These are phyloP conservation scores for Diaporthe amygdali DNA, from an alignment of 2,329 filamentous ascomycete species.

Conservation along the genomic window DNA sequence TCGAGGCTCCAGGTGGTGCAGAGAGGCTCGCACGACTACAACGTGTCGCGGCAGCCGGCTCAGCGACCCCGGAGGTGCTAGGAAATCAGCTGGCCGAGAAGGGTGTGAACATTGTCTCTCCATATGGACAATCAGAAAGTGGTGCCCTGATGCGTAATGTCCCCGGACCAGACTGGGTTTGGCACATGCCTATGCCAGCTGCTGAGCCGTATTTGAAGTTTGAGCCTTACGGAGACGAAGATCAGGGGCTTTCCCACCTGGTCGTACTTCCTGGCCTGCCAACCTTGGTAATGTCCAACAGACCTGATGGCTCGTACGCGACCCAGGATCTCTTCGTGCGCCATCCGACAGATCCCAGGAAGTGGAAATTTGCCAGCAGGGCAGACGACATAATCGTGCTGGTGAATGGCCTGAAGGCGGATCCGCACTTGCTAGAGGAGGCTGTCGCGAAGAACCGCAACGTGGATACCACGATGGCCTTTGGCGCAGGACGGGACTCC, in stretches of 20 bases:
- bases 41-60: neutral
- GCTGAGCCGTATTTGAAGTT: neutral
- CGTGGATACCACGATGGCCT: neutral
- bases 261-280: neutral
- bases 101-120: neutral
- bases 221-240: constrained; percentile 7
- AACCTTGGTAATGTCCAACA: neutral
- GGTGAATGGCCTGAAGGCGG: constrained; percentile 43
- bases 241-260: neutral
- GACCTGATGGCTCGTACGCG: constrained; percentile 13
- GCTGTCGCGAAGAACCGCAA: neutral
- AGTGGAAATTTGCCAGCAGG: constrained; percentile 44
- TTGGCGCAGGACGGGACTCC: constrained; percentile 8
- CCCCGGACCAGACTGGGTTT: neutral
- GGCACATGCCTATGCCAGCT: neutral
- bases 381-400: constrained; percentile 44
- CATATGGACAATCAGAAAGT: constrained; percentile 11
- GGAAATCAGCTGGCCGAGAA: neutral
- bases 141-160: neutral
- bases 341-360: constrained; percentile 40
- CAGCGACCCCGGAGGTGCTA: constrained; percentile 3
- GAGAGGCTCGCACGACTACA: constrained; percentile 6
- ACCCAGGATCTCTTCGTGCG: constrained; percentile 21
- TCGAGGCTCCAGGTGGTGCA: neutral
- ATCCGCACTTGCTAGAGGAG: neutral